These are phyloP conservation scores for Backusella morwellensis DNA, from an alignment of 192 early-diverging fungal species.

Conservation along the genomic window DNA sequence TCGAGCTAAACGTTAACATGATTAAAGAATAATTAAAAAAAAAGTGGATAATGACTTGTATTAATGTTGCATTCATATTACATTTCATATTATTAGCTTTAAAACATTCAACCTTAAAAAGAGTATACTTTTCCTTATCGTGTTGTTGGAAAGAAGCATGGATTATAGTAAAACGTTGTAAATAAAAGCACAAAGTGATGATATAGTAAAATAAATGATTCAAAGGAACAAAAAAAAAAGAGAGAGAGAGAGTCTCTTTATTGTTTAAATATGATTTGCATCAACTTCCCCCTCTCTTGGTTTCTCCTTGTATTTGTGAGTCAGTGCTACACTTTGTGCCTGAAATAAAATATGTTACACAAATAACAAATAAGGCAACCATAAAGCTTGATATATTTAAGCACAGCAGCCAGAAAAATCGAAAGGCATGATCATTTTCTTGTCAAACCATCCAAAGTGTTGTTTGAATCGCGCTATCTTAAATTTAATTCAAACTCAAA, in stretches of 20 bases:
- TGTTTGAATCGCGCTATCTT: not conserved
- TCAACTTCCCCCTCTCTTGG: not conserved
- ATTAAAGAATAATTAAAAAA: no score
- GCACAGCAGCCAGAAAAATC: not conserved
- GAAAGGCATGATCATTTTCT: not conserved
- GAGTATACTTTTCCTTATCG: no score
- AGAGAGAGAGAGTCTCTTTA: not conserved
- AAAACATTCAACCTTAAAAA: no score
- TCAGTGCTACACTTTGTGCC: not conserved
- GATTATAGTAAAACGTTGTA: no score
- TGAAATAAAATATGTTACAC: not conserved
- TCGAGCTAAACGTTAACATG: no score
- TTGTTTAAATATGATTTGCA: not conserved
- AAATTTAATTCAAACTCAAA: conserved; percentile 5
- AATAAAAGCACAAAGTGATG: no score
- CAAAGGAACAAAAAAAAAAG: not conserved
- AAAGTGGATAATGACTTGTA: no score
- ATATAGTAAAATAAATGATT: not conserved
- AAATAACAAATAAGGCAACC: not conserved
- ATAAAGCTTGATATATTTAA: not conserved
- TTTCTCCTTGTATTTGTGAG: not conserved
- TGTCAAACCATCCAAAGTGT: conserved; percentile 1
- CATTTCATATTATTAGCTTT: no score
- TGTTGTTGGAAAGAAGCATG: no score
- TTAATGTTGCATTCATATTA: no score